These are phyloP conservation scores for Apiotrichum porosum DNA, from an alignment of 1,284 basidiomycete species.

Conservation along the genomic window DNA sequence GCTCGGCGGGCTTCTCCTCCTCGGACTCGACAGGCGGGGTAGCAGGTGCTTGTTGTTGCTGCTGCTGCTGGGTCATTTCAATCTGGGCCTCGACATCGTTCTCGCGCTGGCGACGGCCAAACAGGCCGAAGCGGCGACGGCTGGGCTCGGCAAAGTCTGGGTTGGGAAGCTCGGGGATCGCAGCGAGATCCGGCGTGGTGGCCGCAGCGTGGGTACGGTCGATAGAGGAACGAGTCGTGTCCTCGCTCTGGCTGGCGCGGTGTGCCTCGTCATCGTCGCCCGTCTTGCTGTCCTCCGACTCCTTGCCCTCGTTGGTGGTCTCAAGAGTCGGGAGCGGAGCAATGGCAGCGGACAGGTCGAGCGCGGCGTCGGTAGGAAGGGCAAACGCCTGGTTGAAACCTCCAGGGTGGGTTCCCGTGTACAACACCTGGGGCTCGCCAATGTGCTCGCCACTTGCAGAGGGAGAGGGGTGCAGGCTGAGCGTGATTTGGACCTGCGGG, in stretches of 20 bases:
- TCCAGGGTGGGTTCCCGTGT: slow-evolving; percentile 67
- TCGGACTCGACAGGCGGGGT: slow-evolving; percentile 43
- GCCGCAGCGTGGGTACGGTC: slow-evolving; percentile 17
- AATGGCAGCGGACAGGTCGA: slow-evolving; percentile 40
- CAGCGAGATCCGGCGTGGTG: slow-evolving; percentile 22
- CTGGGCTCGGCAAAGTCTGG: not conserved
- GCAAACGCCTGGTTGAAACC: slow-evolving; percentile 70
- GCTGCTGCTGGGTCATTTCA: slow-evolving; percentile 39
- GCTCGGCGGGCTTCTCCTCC: slow-evolving; percentile 51
- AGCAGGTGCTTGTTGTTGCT: slow-evolving; percentile 35
- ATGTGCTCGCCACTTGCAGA: slow-evolving; percentile 46
- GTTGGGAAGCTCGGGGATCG: slow-evolving; percentile 26
- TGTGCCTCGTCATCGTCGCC: slow-evolving; percentile 8
- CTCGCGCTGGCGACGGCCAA: slow-evolving; percentile 26
- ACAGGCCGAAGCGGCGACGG: slow-evolving; percentile 31
- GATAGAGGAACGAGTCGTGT: slow-evolving; percentile 23
- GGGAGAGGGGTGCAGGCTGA: slow-evolving; percentile 64
- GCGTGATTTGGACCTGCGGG: slow-evolving; percentile 68
- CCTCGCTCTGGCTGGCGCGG: slow-evolving; percentile 13
- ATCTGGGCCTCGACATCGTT: slow-evolving; percentile 40
- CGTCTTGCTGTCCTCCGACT: slow-evolving; percentile 6
- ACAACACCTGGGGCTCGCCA: slow-evolving; percentile 56
- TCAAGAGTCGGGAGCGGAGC: slow-evolving; percentile 21
- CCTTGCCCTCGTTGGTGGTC: slow-evolving; percentile 10
- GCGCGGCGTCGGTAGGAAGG: slow-evolving; percentile 60